Evolutionary conservation across 2,329 filamentous ascomycete genomes (phyloP).

Genomic region (Neocucurbitaria cava): DNA sequence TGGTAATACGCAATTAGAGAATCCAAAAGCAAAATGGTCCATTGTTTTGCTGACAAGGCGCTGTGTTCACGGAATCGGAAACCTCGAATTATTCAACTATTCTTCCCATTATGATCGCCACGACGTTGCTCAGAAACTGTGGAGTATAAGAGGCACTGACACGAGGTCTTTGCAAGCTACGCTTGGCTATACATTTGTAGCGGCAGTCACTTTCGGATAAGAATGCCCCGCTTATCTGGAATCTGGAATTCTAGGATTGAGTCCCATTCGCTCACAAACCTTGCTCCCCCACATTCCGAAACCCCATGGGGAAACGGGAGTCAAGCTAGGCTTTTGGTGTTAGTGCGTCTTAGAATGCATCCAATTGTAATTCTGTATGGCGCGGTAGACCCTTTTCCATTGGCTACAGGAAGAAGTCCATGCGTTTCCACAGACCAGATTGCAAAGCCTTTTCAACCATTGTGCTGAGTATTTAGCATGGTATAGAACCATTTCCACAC

Average conservation of each 20-base stretch:
- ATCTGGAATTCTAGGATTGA: slow-evolving; percentile 1
- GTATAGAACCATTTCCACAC: no score
- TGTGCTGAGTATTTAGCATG: slow-evolving; percentile 2
- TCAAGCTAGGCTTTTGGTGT: slow-evolving; percentile 7
- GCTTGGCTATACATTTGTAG: slow-evolving; percentile 3
- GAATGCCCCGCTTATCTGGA: slow-evolving; percentile 7
- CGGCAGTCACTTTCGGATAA: slow-evolving; percentile 1
- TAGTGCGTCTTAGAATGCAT: slow-evolving; percentile 8
- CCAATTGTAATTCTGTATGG: slow-evolving; percentile 2
- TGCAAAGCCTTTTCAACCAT: not conserved
- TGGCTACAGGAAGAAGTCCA: slow-evolving; percentile 3
- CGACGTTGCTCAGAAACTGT: not conserved
- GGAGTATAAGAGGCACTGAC: not conserved
- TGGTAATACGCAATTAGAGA: not conserved
- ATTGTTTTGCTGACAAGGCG: no score
- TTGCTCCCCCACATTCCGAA: slow-evolving; percentile 24
- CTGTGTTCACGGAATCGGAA: not conserved
- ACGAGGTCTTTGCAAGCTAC: not conserved
- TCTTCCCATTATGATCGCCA: not conserved
- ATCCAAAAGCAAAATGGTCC: not conserved
- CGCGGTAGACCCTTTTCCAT: not conserved
- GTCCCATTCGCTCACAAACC: slow-evolving; percentile 2
- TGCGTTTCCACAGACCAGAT: not conserved
- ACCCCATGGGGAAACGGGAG: slow-evolving; percentile 16
- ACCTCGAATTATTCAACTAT: no score